Conservation (phyloP, 2,329 filamentous ascomycete species). For the Elsinoe batatas region DNA sequence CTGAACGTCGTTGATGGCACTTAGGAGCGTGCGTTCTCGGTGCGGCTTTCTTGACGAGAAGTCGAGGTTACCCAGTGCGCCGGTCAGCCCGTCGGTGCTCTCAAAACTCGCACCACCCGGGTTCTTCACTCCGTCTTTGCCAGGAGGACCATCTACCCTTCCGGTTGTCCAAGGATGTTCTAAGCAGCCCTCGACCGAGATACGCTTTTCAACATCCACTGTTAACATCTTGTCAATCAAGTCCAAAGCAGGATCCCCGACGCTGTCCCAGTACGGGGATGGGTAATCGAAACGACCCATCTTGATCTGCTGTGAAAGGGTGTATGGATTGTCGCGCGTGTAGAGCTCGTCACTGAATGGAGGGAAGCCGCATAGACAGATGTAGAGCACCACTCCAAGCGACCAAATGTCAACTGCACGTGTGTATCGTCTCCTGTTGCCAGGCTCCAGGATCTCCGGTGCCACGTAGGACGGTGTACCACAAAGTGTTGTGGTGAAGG, state of each 20-base stretch:
- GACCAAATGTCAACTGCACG: slow-evolving; percentile 96
- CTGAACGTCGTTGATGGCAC: slow-evolving; percentile 67
- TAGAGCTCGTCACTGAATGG: slow-evolving; percentile 93
- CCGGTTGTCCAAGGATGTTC: slow-evolving; percentile 77
- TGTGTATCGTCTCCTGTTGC: slow-evolving; percentile 76
- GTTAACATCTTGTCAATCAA: slow-evolving; percentile 92
- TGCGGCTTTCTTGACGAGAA: slow-evolving; percentile 71
- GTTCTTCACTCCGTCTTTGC: slow-evolving; percentile 26
- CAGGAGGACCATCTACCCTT: slow-evolving; percentile 18
- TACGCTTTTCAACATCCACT: slow-evolving; percentile 72
- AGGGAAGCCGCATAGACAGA: slow-evolving; percentile 91
- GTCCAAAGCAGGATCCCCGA: slow-evolving; percentile 79
- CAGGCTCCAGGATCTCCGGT: slow-evolving; percentile 82
- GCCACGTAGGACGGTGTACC: slow-evolving; percentile 89
- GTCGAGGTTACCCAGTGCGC: slow-evolving; percentile 71
- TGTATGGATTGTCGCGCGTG: slow-evolving; percentile 70
- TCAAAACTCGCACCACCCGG: slow-evolving; percentile 47
- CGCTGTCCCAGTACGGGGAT: slow-evolving; percentile 87
- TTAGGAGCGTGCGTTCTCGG: slow-evolving; percentile 77
- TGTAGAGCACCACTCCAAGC: slow-evolving; percentile 93
- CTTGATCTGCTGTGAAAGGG: slow-evolving; percentile 80
- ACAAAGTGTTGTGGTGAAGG: slow-evolving; percentile 89
- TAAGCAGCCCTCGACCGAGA: slow-evolving; percentile 82
- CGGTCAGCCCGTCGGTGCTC: slow-evolving; percentile 85
- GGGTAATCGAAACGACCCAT: slow-evolving; percentile 86